These are phyloP conservation scores for Trichophyton simii DNA, from an alignment of 2,329 filamentous ascomycete genomes.

Conservation along the genomic window DNA sequence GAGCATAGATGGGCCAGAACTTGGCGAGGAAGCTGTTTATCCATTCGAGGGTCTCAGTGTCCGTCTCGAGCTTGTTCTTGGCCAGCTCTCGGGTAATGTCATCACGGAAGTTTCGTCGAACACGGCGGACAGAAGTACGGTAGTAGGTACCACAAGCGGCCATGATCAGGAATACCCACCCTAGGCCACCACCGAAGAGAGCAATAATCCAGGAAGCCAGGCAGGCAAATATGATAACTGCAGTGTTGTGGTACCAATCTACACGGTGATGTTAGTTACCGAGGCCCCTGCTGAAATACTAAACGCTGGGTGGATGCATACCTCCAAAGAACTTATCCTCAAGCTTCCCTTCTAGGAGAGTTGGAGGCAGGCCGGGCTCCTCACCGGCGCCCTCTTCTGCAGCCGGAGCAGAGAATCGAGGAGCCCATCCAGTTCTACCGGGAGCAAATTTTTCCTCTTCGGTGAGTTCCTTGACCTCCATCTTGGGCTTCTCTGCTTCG, in stretches of 20 bases:
- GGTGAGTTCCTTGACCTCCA: slow-evolving; percentile 39
- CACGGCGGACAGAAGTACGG: slow-evolving; percentile 81
- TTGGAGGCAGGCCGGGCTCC: slow-evolving; percentile 74
- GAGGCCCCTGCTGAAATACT: background rate
- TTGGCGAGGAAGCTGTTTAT: slow-evolving; percentile 98
- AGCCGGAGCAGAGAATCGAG: slow-evolving; percentile 55
- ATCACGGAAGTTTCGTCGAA: slow-evolving; percentile 90
- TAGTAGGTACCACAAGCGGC: slow-evolving; percentile 89
- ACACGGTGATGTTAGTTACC: background rate
- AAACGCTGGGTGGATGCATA: slow-evolving; percentile 27
- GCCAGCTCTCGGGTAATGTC: slow-evolving; percentile 82
- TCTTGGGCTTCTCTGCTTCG: slow-evolving; percentile 16
- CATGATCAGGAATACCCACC: slow-evolving; percentile 90
- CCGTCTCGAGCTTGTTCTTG: slow-evolving; percentile 75
- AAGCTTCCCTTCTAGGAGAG: slow-evolving; percentile 69
- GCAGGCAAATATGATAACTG: slow-evolving; percentile 85
- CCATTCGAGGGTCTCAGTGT: slow-evolving; percentile 91
- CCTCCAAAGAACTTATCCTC: slow-evolving; percentile 85
- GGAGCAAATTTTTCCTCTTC: slow-evolving; percentile 45
- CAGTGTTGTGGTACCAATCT: slow-evolving; percentile 98
- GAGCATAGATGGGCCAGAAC: slow-evolving; percentile 98
- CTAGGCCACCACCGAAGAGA: slow-evolving; percentile 76
- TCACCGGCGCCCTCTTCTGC: slow-evolving; percentile 43
- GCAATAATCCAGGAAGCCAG: slow-evolving; percentile 82
- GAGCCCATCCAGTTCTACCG: slow-evolving; percentile 72